Evolutionary conservation across 345 rosid genomes (phyloP).

Genomic region (Schrenkiella parvula): DNA sequence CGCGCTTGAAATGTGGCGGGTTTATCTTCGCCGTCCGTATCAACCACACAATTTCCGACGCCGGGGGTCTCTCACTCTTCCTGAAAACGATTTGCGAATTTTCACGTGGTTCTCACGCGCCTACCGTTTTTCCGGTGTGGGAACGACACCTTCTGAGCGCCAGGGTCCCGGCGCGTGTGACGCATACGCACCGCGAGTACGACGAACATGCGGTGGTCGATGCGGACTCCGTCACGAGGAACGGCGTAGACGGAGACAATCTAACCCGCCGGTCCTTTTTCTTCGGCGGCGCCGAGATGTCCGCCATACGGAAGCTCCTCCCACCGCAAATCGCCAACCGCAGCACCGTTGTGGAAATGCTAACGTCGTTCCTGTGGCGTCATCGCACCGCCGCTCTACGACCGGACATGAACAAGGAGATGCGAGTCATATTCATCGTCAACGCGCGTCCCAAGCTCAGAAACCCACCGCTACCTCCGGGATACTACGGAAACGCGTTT

Average conservation of each 20-base stretch:
- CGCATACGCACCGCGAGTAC: slow-evolving; percentile 45
- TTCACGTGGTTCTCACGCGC: slow-evolving; percentile 35
- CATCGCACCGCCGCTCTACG: slow-evolving; percentile 49
- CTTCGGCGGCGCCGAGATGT: slow-evolving; percentile 37
- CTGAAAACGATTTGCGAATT: slow-evolving; percentile 43
- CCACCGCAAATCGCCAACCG: slow-evolving; percentile 32
- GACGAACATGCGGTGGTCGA: slow-evolving; percentile 3
- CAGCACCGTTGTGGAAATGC: slow-evolving; percentile 36
- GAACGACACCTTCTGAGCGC: slow-evolving; percentile 40
- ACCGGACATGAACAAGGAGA: slow-evolving; percentile 45
- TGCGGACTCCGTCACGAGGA: neutral
- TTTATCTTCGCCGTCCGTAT: slow-evolving; percentile 44
- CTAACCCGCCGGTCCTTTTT: slow-evolving; percentile 50
- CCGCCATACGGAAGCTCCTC: slow-evolving; percentile 35
- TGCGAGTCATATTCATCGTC: slow-evolving; percentile 42
- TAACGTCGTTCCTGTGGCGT: slow-evolving; percentile 57
- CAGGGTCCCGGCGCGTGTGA: slow-evolving; percentile 32
- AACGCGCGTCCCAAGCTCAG: slow-evolving; percentile 41
- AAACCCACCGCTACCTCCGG: slow-evolving; percentile 37
- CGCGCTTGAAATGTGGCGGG: slow-evolving; percentile 43
- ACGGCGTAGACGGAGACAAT: neutral
- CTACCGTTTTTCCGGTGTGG: slow-evolving; percentile 46
- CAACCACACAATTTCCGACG: slow-evolving; percentile 53
- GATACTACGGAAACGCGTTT: slow-evolving; percentile 53
- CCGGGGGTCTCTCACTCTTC: slow-evolving; percentile 40